These are phyloP conservation scores for Russula compacta DNA, from an alignment of 768 basidiomycete species.

Conservation along the genomic window DNA sequence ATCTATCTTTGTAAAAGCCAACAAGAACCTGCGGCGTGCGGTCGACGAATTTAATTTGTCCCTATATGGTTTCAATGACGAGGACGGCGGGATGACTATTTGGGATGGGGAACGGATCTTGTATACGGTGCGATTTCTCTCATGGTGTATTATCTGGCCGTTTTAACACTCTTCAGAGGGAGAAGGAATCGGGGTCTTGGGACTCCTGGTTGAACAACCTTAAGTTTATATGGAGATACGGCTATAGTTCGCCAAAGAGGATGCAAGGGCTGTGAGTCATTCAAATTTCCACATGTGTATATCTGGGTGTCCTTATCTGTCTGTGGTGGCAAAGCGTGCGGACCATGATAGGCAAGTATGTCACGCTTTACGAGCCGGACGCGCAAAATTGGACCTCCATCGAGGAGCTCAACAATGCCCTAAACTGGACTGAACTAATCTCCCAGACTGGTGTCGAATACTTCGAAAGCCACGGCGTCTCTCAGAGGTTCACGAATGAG, in stretches of 20 bases:
- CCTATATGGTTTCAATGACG: constrained; percentile 35
- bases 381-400: constrained; percentile 57
- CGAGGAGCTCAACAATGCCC: constrained; percentile 17
- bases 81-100: constrained; percentile 51
- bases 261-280: constrained; percentile 7
- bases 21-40: constrained; percentile 67
- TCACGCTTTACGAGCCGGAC: constrained; percentile 43
- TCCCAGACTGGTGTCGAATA: constrained; percentile 47
- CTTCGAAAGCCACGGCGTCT: constrained; percentile 44
- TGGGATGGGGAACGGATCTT: constrained; percentile 79
- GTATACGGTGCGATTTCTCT: constrained; percentile 40
- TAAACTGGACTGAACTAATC: constrained; percentile 28
- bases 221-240: constrained; percentile 14
- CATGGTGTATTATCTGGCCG: neutral
- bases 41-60: constrained; percentile 72
- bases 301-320: neutral
- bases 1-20: constrained; percentile 73
- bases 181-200: neutral
- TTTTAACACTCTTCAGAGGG: neutral
- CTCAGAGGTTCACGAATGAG: constrained; percentile 51
- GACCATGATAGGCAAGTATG: constrained; percentile 39
- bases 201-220: constrained; percentile 3
- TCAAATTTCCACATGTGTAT: neutral
- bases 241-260: constrained; percentile 6
- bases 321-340: constrained; percentile 36